Evolutionary conservation across 148 eudicot species (phyloP).

Genomic region (Nepenthes mirabilis): DNA sequence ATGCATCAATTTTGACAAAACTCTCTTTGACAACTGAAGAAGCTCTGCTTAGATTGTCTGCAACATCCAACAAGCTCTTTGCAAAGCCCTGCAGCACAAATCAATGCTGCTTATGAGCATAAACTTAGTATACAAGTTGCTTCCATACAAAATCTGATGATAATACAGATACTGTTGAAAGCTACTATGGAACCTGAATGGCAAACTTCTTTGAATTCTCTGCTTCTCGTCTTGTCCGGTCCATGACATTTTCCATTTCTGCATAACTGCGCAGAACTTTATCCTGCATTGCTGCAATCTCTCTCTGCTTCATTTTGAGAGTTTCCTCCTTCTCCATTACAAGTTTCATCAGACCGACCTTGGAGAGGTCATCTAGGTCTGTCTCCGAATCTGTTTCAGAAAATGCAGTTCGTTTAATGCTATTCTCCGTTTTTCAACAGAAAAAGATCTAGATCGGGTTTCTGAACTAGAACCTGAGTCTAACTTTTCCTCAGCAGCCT

Average conservation of each 20-base stretch:
- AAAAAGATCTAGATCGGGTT: constrained; percentile 10
- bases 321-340: constrained; percentile 52
- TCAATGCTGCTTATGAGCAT: not conserved
- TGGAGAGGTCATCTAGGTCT: constrained; percentile 40
- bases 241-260: constrained; percentile 84
- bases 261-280: constrained; percentile 66
- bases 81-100: constrained; percentile 66
- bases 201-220: constrained; percentile 86
- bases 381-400: constrained; percentile 49
- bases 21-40: constrained; percentile 68
- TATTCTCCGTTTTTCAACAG: constrained; percentile 19
- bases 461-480: constrained; percentile 33
- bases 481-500: constrained; percentile 16
- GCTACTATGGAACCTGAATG: constrained; percentile 47
- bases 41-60: constrained; percentile 84
- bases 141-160: too few species aligned
- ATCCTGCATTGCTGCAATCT: constrained; percentile 53
- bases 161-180: too few species aligned
- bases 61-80: constrained; percentile 84
- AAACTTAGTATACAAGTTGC: too few species aligned
- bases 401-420: constrained; percentile 37
- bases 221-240: constrained; percentile 68
- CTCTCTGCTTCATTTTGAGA: constrained; percentile 41
- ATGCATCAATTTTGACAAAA: constrained; percentile 58
- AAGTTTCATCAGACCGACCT: constrained; percentile 65